Conservation (phyloP, 2,329 filamentous ascomycete species). For the Aspergillus glaucus region DNA sequence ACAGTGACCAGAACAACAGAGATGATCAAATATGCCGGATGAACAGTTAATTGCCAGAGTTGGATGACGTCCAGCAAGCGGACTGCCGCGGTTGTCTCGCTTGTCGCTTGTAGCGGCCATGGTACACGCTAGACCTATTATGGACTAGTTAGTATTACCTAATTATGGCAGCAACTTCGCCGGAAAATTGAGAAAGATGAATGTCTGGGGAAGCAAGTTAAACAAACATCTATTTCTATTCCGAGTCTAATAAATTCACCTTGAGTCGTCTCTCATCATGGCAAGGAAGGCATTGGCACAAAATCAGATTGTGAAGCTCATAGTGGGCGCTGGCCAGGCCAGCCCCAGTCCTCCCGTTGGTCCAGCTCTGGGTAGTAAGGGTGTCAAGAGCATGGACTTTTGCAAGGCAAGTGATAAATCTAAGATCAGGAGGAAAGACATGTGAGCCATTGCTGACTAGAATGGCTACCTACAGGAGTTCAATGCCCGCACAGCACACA, state of each 20-base stretch:
- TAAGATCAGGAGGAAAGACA: background rate
- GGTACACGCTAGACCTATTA: background rate
- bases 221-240: too few species aligned
- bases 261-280: constrained; percentile 33
- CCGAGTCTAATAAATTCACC: background rate
- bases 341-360: constrained; percentile 93
- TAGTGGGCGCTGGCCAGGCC: constrained; percentile 92
- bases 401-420: constrained; percentile 66
- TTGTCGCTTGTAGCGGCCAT: background rate
- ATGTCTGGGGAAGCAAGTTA: background rate
- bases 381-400: constrained; percentile 99
- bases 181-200: background rate
- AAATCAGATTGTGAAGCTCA: constrained; percentile 88
- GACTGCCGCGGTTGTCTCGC: background rate
- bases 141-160: background rate
- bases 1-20: too few species aligned
- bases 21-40: background rate
- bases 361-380: constrained; percentile 92
- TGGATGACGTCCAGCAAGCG: background rate
- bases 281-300: constrained; percentile 46
- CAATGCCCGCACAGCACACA: constrained; percentile 86
- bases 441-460: background rate
- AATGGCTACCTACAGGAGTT: constrained; percentile 63
- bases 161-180: background rate
- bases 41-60: background rate